Evolutionary conservation across 352 stramenopile species (phyloP), one percentile per base, ranked within the genome.

Genomic region (Plasmopara viticola): DNA sequence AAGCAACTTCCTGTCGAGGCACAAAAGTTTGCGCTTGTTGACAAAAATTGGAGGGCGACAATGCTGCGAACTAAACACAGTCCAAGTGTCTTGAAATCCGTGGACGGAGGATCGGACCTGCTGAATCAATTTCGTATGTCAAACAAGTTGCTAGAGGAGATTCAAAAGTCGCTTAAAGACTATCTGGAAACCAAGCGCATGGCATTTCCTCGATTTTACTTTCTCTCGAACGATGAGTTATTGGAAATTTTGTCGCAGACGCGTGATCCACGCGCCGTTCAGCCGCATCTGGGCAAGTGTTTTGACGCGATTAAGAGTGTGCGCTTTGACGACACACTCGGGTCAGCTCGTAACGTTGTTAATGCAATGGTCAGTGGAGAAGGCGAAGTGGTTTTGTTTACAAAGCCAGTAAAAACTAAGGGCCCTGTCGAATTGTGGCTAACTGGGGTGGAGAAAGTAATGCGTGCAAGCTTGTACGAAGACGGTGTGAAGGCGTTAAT

Each of bases 301-400:
- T 97, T 97, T 56, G 88, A 97, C 45, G 87, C 87, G 4, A 96
- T 97, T 74, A 96, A 96, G 60, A 92, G 79, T 39, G 90, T 97
- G 45, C 78, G 84, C 6, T 97, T 96, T 56, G 76, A 77, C 33
- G 77, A 87, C 30, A 56, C 57, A 1, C 49, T 57, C 9, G 64
- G 62, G 10, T 60, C 59, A 9, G 59, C 60, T 15, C 73, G 42
- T 34, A 83, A 83, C 33, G 30, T 85, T 0, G 81, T 95, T 37
- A 85, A 78, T 12, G 80, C 83, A 6, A 93, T 95, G 80, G 64
- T 91, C 7, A 94, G 84, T 30, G 84, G 79, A 17, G 84, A 94
- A 66, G 87, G 86, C 6, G 88, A 97, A 56, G 64, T 89, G 44
- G 87, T 97, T 0, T 42, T 60, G 15, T 95, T 96, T 34, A 77